A percentile compares a stretch with the other conserved stretches of the same genome.
These are phyloP conservation scores for Irpex lacteus DNA, from an alignment of 1,284 basidiomycete species.

Conservation along the genomic window DNA sequence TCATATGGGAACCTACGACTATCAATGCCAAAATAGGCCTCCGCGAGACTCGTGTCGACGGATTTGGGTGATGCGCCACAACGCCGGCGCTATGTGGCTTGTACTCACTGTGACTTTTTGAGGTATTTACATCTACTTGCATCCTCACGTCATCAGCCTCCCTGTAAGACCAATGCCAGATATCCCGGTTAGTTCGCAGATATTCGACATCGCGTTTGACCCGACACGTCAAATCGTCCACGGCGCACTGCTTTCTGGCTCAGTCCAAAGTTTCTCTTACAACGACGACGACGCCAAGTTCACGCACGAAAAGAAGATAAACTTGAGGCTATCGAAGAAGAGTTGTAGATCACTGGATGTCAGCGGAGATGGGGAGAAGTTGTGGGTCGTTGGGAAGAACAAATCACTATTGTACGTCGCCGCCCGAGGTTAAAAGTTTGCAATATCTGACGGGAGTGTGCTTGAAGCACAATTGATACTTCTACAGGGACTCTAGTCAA, in stretches of 20 bases:
- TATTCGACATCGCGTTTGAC: conserved; percentile 90
- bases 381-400: conserved; percentile 86
- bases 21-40: too few relatives aligned
- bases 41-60: too few relatives aligned
- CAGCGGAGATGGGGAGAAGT: conserved; percentile 57
- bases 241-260: conserved; percentile 78
- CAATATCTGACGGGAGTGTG: neutral
- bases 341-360: conserved; percentile 78
- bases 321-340: conserved; percentile 63
- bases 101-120: neutral
- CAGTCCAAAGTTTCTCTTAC: conserved; percentile 79
- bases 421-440: neutral
- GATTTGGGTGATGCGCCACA: neutral
- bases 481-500: conserved; percentile 62
- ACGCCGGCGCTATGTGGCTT: neutral
- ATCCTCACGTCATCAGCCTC: neutral
- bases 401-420: conserved; percentile 72
- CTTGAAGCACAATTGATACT: conserved; percentile 64
- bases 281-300: conserved; percentile 54
- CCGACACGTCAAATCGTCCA: conserved; percentile 71
- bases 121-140: neutral
- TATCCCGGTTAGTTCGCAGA: conserved; percentile 71
- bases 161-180: conserved; percentile 53
- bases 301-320: conserved; percentile 45
- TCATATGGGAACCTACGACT: too few relatives aligned